Evolutionary conservation across 805 yeast genomes (phyloP).

Genomic region (Lachancea fermentati): DNA sequence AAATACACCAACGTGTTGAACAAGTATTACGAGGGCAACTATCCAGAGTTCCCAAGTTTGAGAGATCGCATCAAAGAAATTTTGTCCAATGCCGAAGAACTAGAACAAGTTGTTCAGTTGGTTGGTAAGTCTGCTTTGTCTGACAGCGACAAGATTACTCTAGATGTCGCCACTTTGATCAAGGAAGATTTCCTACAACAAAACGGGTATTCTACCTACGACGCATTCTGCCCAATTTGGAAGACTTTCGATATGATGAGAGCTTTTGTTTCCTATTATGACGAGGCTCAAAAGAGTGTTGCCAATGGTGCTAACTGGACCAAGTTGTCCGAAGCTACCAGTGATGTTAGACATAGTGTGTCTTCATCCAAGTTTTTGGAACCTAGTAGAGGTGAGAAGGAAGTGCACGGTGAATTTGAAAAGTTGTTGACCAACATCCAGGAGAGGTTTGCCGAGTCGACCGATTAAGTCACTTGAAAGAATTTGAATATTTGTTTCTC

Average conservation of each 20-base stretch:
- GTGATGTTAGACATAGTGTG: conserved; percentile 88
- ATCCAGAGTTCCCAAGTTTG: conserved; percentile 84
- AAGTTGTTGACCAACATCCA: conserved; percentile 67
- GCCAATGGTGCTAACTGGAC: conserved; percentile 93
- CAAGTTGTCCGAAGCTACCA: conserved; percentile 80
- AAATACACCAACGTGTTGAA: conserved; percentile 86
- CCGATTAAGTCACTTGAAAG: conserved; percentile 50
- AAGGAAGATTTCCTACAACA: conserved; percentile 99
- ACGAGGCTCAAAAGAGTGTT: conserved; percentile 96
- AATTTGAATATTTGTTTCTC: neutral
- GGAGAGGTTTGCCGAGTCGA: conserved; percentile 92
- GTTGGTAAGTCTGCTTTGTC: conserved; percentile 98
- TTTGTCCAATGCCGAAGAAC: conserved; percentile 93
- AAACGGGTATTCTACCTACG: conserved; percentile 97
- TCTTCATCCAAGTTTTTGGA: conserved; percentile 78
- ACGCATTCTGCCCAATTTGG: conserved; percentile 99
- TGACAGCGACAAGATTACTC: conserved; percentile 92
- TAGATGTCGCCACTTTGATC: conserved; percentile 85
- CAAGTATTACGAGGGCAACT: conserved; percentile 78
- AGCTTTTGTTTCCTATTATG: conserved; percentile 83
- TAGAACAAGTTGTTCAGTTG: conserved; percentile 97
- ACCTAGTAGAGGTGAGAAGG: conserved; percentile 78
- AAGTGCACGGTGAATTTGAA: conserved; percentile 69
- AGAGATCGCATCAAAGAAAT: conserved; percentile 94
- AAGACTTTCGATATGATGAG: conserved; percentile 98